Base-by-base conservation (phyloP, 2,329 filamentous ascomycete genomes). In the Aphanoascus verrucosus region DNA sequence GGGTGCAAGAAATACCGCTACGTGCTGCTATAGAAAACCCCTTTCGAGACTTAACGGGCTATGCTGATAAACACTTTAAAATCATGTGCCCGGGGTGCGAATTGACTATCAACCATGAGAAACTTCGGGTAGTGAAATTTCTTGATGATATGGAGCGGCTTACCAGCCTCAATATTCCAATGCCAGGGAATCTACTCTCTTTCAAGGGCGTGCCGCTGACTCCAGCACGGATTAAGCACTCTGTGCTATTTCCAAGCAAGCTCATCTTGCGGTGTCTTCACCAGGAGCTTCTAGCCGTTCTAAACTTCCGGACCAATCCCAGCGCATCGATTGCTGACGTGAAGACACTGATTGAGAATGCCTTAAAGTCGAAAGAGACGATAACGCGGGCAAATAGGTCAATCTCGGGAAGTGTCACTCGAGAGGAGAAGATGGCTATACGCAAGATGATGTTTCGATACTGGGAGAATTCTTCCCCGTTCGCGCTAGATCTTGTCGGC, bases 181-280 rank as follows among this genome's bases (percentile, higher is more conserved):
- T 90, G 73, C 81, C 83, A 0, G 85, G 86, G 1, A 88, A 85
- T 0, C 64, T 88, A 3, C 72, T 88, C 6, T 72, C 79, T 7
- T 63, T 75, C 0, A 64, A 68, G 1, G 85, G 85, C 0, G 65
- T 71, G 14, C 78, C 81, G 0, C 63, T 71, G 31, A 53, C 52
- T 4, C 28, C 38, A 37, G 43, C 12, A 17, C 37, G n/a, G 6
- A 11, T 4, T 35, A 47, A 20, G 50, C 60, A 65, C 2, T 51
- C 58, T 9, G 70, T 73, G 9, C 72, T 73, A 0, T 83, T 84
- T 57, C 80, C 81, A 0, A 84, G 84, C 59, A 70, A 74, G 1
- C 65, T 84, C 45, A 69, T 86, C n/a, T 67, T 69, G 15, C 63
- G 69, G 0, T 68, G 69, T 0, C 68, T 82, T 2, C 69, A 74